Evolutionary conservation across 179 eudicot genomes (phyloP).

Genomic region (Pouteria campechiana): DNA sequence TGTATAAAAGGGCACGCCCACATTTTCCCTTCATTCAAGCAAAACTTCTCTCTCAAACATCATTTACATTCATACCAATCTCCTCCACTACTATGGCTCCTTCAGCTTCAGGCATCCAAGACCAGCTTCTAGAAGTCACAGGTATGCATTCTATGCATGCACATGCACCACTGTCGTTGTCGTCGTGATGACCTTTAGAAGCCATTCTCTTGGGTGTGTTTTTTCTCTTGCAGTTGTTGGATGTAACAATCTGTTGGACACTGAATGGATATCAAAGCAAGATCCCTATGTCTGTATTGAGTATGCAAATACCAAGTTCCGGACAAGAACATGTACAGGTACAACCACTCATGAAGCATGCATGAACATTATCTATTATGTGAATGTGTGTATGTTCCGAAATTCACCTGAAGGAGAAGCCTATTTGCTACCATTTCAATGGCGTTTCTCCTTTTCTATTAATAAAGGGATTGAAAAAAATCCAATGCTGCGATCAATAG

Average conservation of each 20-base stretch:
- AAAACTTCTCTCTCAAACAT: no score
- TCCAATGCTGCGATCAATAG: no score
- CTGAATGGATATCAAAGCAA: slow-evolving; percentile 94
- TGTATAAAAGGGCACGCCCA: no score
- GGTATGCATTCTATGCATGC: slow-evolving; percentile 13
- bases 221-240: slow-evolving; percentile 44
- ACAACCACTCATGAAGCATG: neutral
- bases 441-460: no score
- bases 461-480: no score
- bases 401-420: no score
- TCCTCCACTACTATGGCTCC: slow-evolving; percentile 2
- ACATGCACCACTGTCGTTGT: neutral
- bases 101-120: slow-evolving; percentile 42
- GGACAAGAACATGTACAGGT: slow-evolving; percentile 79
- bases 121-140: slow-evolving; percentile 37
- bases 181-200: neutral
- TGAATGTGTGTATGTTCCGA: no score
- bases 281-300: slow-evolving; percentile 88
- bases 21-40: no score
- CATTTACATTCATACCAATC: no score
- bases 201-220: neutral
- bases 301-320: slow-evolving; percentile 57
- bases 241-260: slow-evolving; percentile 75
- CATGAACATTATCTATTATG: no score
- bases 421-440: no score